These are phyloP conservation scores for Leishmania arabica DNA, from an alignment of 208 protist genomes.

Conservation along the genomic window DNA sequence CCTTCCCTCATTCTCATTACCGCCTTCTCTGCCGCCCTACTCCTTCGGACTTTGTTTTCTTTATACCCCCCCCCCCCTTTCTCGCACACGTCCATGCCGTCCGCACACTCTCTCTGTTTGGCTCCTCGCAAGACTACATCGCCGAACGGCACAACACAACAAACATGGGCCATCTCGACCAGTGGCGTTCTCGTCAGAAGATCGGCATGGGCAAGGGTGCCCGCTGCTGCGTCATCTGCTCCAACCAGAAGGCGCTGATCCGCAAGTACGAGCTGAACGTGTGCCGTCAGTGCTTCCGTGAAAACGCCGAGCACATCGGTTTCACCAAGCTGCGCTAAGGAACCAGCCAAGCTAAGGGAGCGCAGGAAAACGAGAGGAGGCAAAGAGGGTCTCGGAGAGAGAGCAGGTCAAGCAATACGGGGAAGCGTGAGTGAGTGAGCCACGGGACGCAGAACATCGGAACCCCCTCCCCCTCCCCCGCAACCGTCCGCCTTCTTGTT, in stretches of 20 bases:
- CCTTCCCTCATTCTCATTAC: background rate
- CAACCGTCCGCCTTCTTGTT: background rate
- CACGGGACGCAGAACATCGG: background rate
- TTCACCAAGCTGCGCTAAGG: slow-evolving; percentile 84
- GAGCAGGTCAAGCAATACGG: background rate
- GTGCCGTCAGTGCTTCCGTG: slow-evolving; percentile 95
- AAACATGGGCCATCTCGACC: slow-evolving; percentile 91
- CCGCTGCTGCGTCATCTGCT: slow-evolving; percentile 92
- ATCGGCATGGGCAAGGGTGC: slow-evolving; percentile 92
- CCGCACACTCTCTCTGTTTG: slow-evolving; percentile 5
- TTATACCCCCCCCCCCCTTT: background rate
- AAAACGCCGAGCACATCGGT: slow-evolving; percentile 91
- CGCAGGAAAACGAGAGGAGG: background rate
- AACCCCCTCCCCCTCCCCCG: no score
- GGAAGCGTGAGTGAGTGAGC: background rate
- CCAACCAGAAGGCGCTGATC: slow-evolving; percentile 93
- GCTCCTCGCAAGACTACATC: background rate
- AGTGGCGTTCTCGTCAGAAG: slow-evolving; percentile 94
- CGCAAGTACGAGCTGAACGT: slow-evolving; percentile 95
- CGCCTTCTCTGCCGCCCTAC: background rate
- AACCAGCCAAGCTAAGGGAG: no score
- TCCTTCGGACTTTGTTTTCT: background rate
- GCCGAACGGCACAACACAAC: slow-evolving; percentile 9
- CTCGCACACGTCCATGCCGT: background rate
- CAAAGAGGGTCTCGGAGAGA: background rate